Percentiles rank a stretch among this genome's conserved stretches.
Evolutionary conservation across 345 rosid genomes (phyloP).

Genomic region (Durio zibethinus): DNA sequence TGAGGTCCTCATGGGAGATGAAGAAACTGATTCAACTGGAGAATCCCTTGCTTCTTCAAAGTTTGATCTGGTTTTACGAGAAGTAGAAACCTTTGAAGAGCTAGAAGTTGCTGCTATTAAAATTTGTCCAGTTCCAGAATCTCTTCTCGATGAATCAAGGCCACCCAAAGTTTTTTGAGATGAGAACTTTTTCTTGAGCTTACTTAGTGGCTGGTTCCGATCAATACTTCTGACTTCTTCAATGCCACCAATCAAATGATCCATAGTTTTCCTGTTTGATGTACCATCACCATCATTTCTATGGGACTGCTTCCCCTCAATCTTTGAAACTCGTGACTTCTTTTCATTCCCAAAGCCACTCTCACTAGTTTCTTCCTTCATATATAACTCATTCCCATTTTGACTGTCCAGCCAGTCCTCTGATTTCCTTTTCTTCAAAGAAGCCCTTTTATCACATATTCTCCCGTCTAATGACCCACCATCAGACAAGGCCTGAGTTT

Average conservation of each 20-base stretch:
- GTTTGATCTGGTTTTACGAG: constrained; percentile 34
- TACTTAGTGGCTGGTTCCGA: constrained; percentile 19
- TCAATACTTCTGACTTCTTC: constrained; percentile 30
- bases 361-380: constrained; percentile 39
- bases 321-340: constrained; percentile 31
- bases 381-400: constrained; percentile 25
- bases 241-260: constrained; percentile 26
- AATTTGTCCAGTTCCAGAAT: constrained; percentile 39
- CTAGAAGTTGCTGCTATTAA: constrained; percentile 50
- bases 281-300: constrained; percentile 19
- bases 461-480: constrained; percentile 40
- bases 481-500: constrained; percentile 39
- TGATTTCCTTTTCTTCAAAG: constrained; percentile 44
- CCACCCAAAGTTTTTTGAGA: constrained; percentile 22
- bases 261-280: constrained; percentile 24
- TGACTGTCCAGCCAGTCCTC: constrained; percentile 31
- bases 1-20: constrained; percentile 46
- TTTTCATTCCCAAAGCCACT: constrained; percentile 30
- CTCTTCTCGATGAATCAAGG: constrained; percentile 30
- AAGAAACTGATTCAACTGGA: constrained; percentile 52
- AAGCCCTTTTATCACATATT: constrained; percentile 27
- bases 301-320: constrained; percentile 5
- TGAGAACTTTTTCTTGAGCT: constrained; percentile 19
- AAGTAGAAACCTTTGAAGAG: constrained; percentile 56
- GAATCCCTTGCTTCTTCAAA: constrained; percentile 40